Evolutionary conservation across 371 early-diverging fungal species (phyloP).

Genomic region (Choanephora cucurbitarum): DNA sequence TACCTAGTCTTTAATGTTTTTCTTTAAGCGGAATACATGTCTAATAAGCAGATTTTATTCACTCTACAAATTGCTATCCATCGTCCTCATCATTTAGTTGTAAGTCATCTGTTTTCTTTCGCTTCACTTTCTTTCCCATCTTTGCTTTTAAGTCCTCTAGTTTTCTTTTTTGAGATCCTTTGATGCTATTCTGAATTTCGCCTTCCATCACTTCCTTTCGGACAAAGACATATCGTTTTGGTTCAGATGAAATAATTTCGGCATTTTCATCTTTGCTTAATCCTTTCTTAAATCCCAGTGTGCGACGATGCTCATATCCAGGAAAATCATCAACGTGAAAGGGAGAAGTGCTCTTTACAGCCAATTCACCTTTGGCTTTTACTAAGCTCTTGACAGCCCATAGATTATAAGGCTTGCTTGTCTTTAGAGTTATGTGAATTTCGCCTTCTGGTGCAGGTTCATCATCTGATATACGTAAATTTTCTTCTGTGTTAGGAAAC

Average conservation of each 20-base stretch:
- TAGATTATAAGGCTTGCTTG: constrained; percentile 83
- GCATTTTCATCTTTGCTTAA: constrained; percentile 75
- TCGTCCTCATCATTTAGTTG: constrained; percentile 8
- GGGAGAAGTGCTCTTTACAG: constrained; percentile 53
- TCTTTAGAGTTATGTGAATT: constrained; percentile 83
- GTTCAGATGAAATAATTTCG: constrained; percentile 72
- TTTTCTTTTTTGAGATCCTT: constrained; percentile 24
- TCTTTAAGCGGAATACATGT: no score
- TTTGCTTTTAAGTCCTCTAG: constrained; percentile 18
- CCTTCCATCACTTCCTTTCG: constrained; percentile 53
- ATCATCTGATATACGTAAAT: constrained; percentile 3
- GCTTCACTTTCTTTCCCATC: constrained; percentile 24
- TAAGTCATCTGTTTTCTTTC: constrained; percentile 12
- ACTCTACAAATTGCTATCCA: not conserved
- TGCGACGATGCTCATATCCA: constrained; percentile 92
- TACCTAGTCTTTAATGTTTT: no score
- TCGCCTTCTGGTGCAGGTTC: constrained; percentile 53
- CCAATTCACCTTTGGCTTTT: constrained; percentile 62
- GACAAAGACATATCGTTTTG: constrained; percentile 76
- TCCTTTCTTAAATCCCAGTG: constrained; percentile 88
- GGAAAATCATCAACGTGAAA: constrained; percentile 78
- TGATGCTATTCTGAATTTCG: constrained; percentile 32
- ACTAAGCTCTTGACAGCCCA: constrained; percentile 87
- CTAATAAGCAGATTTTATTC: no score
- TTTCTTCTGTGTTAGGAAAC: constrained; percentile 18